Evolutionary conservation across 192 early-diverging fungal species (phyloP).

Genomic region (Coemansia sp.): DNA sequence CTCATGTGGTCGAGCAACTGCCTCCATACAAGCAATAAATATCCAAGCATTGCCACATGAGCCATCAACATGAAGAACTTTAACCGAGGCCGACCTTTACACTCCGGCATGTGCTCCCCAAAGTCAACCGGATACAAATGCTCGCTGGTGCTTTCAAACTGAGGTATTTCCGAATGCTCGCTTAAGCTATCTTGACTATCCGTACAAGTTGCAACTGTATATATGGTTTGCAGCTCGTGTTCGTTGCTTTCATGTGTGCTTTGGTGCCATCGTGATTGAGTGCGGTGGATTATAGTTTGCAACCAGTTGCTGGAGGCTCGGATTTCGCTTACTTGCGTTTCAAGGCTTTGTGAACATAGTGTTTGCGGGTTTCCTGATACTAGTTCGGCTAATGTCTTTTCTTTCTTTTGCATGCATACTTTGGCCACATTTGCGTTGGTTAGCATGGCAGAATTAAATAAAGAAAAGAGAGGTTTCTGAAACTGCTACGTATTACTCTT

Average conservation of each 20-base stretch:
- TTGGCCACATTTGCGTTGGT: neutral
- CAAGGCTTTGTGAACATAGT: slow-evolving; percentile 11
- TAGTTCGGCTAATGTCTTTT: neutral
- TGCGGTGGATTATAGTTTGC: slow-evolving; percentile 5
- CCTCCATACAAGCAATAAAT: slow-evolving; percentile 3
- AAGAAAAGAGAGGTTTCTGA: neutral
- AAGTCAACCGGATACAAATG: neutral
- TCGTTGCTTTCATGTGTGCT: neutral
- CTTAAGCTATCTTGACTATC: too few species aligned
- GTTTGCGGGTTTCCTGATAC: neutral
- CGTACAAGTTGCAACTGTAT: too few species aligned
- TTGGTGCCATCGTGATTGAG: neutral
- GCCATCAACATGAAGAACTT: slow-evolving; percentile 8
- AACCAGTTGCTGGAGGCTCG: slow-evolving; percentile 27
- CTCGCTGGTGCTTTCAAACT: neutral
- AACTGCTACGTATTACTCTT: neutral
- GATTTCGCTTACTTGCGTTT: slow-evolving; percentile 16
- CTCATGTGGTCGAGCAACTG: neutral
- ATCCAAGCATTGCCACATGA: slow-evolving; percentile 11
- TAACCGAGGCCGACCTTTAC: neutral
- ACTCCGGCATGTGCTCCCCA: too few species aligned
- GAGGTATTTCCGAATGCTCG: neutral
- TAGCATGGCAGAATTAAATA: neutral
- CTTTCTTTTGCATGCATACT: neutral
- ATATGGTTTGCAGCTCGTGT: too few species aligned